Conservation (phyloP, 2,329 filamentous ascomycete species). For the Apiospora malaysiana region DNA sequence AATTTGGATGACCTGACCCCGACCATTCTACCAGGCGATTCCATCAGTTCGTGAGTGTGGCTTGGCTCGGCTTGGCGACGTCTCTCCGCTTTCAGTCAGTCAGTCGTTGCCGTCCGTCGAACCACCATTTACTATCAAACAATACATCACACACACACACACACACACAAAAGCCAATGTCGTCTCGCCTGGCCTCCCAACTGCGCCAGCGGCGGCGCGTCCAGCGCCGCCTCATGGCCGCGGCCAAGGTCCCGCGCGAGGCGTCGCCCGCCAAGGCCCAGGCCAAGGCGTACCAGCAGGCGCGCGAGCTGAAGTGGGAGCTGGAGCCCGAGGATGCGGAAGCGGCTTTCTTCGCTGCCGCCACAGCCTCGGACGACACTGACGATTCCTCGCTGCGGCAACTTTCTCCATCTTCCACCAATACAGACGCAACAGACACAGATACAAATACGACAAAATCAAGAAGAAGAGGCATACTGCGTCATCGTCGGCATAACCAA, state of each 20-base stretch:
- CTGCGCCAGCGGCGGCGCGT: not conserved
- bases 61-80: not conserved
- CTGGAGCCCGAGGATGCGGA: not conserved
- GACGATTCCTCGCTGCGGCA: not conserved
- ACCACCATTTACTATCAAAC: not conserved
- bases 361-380: not conserved
- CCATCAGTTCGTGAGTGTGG: not conserved
- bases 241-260: not conserved
- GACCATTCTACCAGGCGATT: not conserved
- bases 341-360: not conserved
- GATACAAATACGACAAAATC: not conserved
- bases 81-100: not conserved
- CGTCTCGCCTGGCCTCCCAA: not conserved
- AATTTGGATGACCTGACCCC: not conserved
- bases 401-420: not conserved
- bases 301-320: not conserved
- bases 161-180: too few species aligned
- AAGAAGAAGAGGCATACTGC: not conserved
- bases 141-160: too few species aligned
- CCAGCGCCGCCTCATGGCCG: not conserved
- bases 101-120: not conserved
- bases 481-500: not conserved
- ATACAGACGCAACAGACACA: not conserved
- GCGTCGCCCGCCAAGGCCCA: not conserved
- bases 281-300: not conserved